phyloP scores from a whole-genome alignment of 441 rosid genomes.

The Isatis lusitanica region DNA sequence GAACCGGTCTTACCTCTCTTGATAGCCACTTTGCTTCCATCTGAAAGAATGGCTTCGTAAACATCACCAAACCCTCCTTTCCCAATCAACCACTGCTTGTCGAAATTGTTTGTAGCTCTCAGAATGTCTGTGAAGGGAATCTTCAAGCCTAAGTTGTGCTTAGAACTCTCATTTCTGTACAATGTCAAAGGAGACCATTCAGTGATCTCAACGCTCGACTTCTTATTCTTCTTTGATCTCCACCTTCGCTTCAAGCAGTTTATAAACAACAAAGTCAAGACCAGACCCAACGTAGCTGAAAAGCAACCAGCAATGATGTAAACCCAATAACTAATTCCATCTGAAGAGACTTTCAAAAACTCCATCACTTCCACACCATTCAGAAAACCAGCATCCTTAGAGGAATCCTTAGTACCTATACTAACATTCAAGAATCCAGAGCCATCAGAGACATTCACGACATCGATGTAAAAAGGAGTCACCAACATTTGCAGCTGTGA shows the following conservation, averaged over 20 bases:
- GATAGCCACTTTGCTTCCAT: constrained; percentile 28
- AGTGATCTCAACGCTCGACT: background rate
- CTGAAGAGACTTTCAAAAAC: background rate
- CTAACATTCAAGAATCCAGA: constrained; percentile 22
- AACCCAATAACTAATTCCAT: background rate
- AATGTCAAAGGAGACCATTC: constrained; percentile 20
- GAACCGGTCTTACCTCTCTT: constrained; percentile 29
- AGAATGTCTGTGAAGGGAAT: constrained; percentile 25
- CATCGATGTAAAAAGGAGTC: constrained; percentile 23
- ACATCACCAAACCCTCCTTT: constrained; percentile 38
- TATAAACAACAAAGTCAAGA: constrained; percentile 1
- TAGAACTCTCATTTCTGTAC: constrained; percentile 19
- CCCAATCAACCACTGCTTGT: constrained; percentile 20
- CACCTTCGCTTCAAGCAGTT: background rate
- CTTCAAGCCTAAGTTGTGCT: constrained; percentile 19
- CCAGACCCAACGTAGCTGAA: background rate
- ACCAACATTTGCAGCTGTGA: background rate
- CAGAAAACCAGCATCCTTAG: background rate
- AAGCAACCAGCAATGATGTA: constrained; percentile 6
- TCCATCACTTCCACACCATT: constrained; percentile 36
- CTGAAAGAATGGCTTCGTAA: constrained; percentile 25
- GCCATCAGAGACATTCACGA: constrained; percentile 11
- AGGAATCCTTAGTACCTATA: background rate
- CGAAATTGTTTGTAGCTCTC: constrained; percentile 30
- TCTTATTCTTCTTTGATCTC: background rate